A percentile compares a stretch with the other conserved stretches of the same genome.
Conservation (phyloP, 805 yeast species). For the Ogataea nitratoaversa region DNA sequence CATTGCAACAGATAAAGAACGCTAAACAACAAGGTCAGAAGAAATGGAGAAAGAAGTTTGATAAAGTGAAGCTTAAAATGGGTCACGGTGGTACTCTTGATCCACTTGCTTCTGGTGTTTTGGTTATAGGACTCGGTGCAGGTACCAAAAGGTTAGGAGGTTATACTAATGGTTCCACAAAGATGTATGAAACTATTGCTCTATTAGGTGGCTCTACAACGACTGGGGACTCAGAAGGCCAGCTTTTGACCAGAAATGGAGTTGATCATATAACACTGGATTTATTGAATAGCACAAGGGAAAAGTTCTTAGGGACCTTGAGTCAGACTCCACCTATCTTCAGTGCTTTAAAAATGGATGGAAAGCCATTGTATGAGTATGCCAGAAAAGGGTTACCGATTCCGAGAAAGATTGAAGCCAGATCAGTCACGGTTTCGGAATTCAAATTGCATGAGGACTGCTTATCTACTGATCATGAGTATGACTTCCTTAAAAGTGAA, state of each 20-base stretch:
- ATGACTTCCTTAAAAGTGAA: constrained; percentile 39
- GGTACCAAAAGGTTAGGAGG: constrained; percentile 82
- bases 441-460: constrained; percentile 52
- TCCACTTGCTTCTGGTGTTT: constrained; percentile 91
- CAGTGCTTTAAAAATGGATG: constrained; percentile 92
- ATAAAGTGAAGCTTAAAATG: constrained; percentile 67
- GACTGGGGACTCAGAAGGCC: constrained; percentile 92
- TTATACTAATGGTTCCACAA: constrained; percentile 69
- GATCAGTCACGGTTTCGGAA: constrained; percentile 61
- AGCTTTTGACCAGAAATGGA: constrained; percentile 56
- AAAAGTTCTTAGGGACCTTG: constrained; percentile 73
- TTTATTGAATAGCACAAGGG: constrained; percentile 43
- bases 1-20: constrained; percentile 46
- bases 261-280: constrained; percentile 54
- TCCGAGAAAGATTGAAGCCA: constrained; percentile 75
- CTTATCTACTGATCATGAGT: constrained; percentile 52
- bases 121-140: constrained; percentile 84
- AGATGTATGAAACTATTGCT: constrained; percentile 80
- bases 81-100: constrained; percentile 99
- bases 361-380: constrained; percentile 89
- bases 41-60: constrained; percentile 48
- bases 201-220: constrained; percentile 87
- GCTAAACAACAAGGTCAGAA: constrained; percentile 41
- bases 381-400: constrained; percentile 85
- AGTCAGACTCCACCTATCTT: constrained; percentile 93